phyloP scores from a whole-genome alignment of 768 basidiomycete species.

The Rhizopogon roseolus region DNA sequence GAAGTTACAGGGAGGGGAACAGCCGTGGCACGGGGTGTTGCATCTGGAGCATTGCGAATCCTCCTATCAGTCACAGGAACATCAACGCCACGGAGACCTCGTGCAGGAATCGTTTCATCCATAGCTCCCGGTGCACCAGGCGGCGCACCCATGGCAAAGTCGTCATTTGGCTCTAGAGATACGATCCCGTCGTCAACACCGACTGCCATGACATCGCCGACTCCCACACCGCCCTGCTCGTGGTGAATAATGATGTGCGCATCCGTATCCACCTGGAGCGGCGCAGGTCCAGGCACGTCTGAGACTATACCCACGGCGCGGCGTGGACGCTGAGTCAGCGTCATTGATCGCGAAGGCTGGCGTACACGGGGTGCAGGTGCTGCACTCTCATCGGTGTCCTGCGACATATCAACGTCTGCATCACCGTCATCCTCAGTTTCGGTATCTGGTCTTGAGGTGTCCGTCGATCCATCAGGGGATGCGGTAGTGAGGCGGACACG shows the following conservation, averaged over 20 bases:
- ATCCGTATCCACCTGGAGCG: conserved; percentile 38
- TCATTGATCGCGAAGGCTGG: conserved; percentile 25
- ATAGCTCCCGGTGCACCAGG: conserved; percentile 89
- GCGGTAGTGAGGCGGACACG: conserved; percentile 27
- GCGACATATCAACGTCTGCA: conserved; percentile 45
- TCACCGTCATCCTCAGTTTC: conserved; percentile 78
- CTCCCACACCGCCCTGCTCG: conserved; percentile 33
- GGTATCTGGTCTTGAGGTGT: conserved; percentile 60
- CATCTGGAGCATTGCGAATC: conserved; percentile 44
- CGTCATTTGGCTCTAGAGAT: conserved; percentile 75
- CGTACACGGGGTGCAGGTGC: conserved; percentile 25
- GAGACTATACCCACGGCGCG: conserved; percentile 47
- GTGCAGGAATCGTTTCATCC: conserved; percentile 20
- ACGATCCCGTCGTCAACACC: conserved; percentile 76
- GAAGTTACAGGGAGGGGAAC: conserved; percentile 44
- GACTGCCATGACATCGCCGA: conserved; percentile 36
- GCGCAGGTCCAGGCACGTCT: conserved; percentile 28
- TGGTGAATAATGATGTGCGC: conserved; percentile 51
- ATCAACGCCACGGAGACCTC: conserved; percentile 23
- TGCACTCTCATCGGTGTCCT: conserved; percentile 27
- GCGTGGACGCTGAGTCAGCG: conserved; percentile 27
- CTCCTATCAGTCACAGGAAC: conserved; percentile 24
- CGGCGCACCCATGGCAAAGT: conserved; percentile 86
- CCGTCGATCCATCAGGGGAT: conserved; percentile 40
- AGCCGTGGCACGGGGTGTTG: conserved; percentile 60